Evolutionary conservation across 352 stramenopile species (phyloP).

Genomic region (Pythium phragmitis): DNA sequence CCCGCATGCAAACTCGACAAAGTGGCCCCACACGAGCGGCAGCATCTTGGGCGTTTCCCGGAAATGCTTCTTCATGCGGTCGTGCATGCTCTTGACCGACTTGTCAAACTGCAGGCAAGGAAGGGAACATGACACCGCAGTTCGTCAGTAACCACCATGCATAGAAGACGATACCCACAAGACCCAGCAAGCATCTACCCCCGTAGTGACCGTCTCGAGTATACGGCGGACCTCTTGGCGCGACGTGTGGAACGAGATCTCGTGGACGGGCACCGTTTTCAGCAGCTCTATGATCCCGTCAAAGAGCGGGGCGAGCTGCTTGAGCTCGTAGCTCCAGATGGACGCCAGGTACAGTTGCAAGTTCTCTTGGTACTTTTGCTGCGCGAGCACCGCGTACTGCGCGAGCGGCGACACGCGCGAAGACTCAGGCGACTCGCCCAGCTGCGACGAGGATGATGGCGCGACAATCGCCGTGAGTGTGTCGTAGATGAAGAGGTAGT

Average conservation of each 20-base stretch:
- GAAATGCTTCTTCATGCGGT: conserved; percentile 78
- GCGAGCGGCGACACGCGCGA: conserved; percentile 41
- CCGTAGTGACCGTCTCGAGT: conserved; percentile 39
- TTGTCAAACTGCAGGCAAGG: conserved; percentile 53
- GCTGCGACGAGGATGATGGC: not conserved
- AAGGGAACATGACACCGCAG: not conserved
- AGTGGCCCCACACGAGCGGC: conserved; percentile 51
- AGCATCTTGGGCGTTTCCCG: conserved; percentile 47
- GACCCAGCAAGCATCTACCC: conserved; percentile 29
- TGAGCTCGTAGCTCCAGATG: conserved; percentile 73
- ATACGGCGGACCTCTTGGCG: conserved; percentile 58
- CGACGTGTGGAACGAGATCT: conserved; percentile 68
- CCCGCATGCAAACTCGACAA: conserved; percentile 40
- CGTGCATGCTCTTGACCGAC: conserved; percentile 62
- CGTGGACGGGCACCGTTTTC: conserved; percentile 46
- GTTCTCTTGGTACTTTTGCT: conserved; percentile 43
- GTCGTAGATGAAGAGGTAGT: conserved; percentile 67
- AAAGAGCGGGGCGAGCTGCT: conserved; percentile 59
- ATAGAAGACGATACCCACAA: not conserved
- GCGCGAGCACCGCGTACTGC: conserved; percentile 49
- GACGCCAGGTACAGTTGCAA: conserved; percentile 50
- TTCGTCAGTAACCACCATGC: not conserved
- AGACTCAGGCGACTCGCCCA: too few species aligned
- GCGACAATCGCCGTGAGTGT: conserved; percentile 48
- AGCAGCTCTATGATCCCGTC: conserved; percentile 52